Conservation (phyloP, 1,284 basidiomycete genomes). For the Ustilago shanxiensis region DNA sequence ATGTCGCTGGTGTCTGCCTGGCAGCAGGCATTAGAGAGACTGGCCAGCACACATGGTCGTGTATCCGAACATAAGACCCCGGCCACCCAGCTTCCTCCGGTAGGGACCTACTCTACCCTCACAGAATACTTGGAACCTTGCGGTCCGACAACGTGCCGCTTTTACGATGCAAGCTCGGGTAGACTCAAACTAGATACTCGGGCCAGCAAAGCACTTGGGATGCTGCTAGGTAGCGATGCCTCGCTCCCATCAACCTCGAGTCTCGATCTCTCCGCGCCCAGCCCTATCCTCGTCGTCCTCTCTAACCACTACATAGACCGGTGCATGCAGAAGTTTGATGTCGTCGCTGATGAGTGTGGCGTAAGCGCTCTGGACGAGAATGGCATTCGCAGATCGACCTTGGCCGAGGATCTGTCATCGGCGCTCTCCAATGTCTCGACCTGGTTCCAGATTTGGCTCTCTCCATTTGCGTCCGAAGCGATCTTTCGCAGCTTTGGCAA, state of each 20-base stretch:
- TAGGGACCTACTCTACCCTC: slow-evolving; percentile 22
- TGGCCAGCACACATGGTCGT: background rate
- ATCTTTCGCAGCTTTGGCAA: slow-evolving; percentile 22
- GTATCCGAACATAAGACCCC: background rate
- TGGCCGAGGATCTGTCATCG: slow-evolving; percentile 11
- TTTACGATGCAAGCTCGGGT: slow-evolving; percentile 1
- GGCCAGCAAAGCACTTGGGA: slow-evolving; percentile 3
- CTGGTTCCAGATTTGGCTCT: slow-evolving; percentile 39
- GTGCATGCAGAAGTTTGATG: slow-evolving; percentile 11
- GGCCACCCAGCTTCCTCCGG: slow-evolving; percentile 6
- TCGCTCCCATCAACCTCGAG: slow-evolving; percentile 31
- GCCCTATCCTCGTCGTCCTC: slow-evolving; percentile 28
- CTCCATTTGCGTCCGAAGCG: slow-evolving; percentile 17
- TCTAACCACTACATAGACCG: slow-evolving; percentile 28
- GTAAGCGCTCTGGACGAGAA: background rate
- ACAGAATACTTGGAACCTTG: slow-evolving; percentile 24
- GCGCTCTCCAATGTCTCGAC: slow-evolving; percentile 14
- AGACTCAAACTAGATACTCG: background rate
- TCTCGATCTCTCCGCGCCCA: slow-evolving; percentile 16
- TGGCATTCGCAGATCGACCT: background rate
- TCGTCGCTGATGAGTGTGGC: slow-evolving; percentile 7
- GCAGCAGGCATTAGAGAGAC: slow-evolving; percentile 28
- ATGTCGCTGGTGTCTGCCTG: slow-evolving; percentile 36
- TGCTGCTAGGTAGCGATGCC: slow-evolving; percentile 10
- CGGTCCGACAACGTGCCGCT: slow-evolving; percentile 16